Evolutionary conservation across 345 rosid species (phyloP).

Genomic region (Euclidium syriacum): DNA sequence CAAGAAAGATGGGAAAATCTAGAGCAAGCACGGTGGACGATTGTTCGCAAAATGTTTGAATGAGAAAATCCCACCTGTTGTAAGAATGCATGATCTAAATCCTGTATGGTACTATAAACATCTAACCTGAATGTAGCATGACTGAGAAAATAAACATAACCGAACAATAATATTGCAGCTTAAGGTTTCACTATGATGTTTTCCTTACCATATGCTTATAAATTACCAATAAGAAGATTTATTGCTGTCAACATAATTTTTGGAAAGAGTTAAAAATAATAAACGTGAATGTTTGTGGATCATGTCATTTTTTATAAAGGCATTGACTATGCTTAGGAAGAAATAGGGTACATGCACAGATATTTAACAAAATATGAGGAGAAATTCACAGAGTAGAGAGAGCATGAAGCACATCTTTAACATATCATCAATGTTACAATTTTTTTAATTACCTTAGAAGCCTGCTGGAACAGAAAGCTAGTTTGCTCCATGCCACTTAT

Average conservation of each 20-base stretch:
- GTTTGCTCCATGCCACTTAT: slow-evolving; percentile 99
- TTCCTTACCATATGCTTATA: neutral
- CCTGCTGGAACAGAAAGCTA: slow-evolving; percentile 94
- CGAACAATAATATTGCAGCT: neutral
- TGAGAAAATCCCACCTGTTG: slow-evolving; percentile 95
- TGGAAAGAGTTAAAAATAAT: neutral
- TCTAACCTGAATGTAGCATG: neutral
- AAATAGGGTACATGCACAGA: neutral
- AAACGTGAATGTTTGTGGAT: neutral
- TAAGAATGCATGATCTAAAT: neutral
- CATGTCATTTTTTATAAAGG: neutral
- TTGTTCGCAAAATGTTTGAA: slow-evolving; percentile 74
- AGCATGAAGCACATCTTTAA: neutral
- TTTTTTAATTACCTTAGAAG: slow-evolving; percentile 67
- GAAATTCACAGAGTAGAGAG: neutral
- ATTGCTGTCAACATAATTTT: neutral
- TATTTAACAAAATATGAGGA: neutral
- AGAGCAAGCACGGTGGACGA: slow-evolving; percentile 64
- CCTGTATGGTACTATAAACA: slow-evolving; percentile 6
- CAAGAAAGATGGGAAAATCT: slow-evolving; percentile 66
- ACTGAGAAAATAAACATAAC: neutral
- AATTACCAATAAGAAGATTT: neutral
- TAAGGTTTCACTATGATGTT: neutral
- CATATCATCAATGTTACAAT: slow-evolving; percentile 2
- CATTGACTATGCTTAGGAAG: neutral